Conservation (phyloP, 768 basidiomycete species). For the Crepidotus variabilis region DNA sequence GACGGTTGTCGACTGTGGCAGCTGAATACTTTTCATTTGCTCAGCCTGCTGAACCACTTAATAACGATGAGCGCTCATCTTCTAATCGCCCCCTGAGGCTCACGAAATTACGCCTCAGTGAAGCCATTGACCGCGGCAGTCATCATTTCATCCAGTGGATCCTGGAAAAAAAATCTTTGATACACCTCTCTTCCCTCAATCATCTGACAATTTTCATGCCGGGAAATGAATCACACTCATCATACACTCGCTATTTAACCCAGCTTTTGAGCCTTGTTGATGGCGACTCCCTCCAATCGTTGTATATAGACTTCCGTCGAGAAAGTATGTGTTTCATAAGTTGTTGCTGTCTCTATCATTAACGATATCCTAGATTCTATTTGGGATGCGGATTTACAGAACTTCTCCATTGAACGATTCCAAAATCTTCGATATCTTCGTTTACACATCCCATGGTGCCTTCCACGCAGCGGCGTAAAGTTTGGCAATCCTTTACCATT, state of each 20-base stretch:
- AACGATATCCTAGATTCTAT: background rate
- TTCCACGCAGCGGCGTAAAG: background rate
- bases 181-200: background rate
- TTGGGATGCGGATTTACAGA: background rate
- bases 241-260: background rate
- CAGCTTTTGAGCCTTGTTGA: background rate
- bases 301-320: background rate
- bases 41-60: background rate
- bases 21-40: background rate
- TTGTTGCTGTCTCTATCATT: background rate
- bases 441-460: background rate
- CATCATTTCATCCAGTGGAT: background rate
- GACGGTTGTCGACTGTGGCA: background rate
- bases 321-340: background rate
- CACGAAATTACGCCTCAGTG: background rate
- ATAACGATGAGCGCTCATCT: background rate
- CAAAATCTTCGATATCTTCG: background rate
- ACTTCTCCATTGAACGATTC: background rate
- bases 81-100: no score
- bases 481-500: background rate
- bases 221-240: background rate
- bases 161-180: background rate
- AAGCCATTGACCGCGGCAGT: background rate
- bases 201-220: background rate
- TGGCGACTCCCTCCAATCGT: background rate